phyloP scores from a whole-genome alignment of 2,329 filamentous ascomycete genomes.

The Penicillium sp. region DNA sequence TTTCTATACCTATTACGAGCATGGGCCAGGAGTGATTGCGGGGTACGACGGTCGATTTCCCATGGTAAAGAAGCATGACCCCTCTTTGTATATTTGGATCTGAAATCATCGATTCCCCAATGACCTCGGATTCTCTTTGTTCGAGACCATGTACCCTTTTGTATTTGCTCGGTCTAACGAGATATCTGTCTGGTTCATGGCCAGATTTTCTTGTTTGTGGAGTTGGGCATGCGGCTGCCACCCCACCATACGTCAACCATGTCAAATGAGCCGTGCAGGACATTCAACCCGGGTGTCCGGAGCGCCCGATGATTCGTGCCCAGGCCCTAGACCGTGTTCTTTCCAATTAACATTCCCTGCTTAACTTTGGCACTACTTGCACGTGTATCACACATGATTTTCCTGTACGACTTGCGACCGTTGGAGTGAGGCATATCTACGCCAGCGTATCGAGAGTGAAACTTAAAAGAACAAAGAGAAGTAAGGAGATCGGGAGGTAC shows the following conservation, averaged over 20 bases:
- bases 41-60: not conserved
- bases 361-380: slow-evolving; percentile 1
- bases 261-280: slow-evolving; percentile 4
- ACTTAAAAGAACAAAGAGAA: too few relatives aligned
- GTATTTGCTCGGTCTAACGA: too few relatives aligned
- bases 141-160: too few relatives aligned
- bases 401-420: not conserved
- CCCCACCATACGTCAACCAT: slow-evolving; percentile 7
- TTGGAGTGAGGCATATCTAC: too few relatives aligned
- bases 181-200: not conserved
- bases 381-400: not conserved
- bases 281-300: slow-evolving; percentile 17
- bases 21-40: not conserved
- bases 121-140: not conserved
- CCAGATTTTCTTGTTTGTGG: not conserved
- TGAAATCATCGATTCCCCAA: not conserved
- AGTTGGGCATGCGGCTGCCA: not conserved
- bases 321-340: not conserved
- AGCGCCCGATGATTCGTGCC: slow-evolving; percentile 13
- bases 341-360: not conserved
- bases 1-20: not conserved
- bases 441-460: not conserved
- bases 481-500: not conserved
- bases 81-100: not conserved
- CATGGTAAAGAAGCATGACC: not conserved